Percentiles rank a stretch among this genome's conserved stretches.
Conservation (phyloP, 1,284 basidiomycete species). For the Chiua sp. region DNA sequence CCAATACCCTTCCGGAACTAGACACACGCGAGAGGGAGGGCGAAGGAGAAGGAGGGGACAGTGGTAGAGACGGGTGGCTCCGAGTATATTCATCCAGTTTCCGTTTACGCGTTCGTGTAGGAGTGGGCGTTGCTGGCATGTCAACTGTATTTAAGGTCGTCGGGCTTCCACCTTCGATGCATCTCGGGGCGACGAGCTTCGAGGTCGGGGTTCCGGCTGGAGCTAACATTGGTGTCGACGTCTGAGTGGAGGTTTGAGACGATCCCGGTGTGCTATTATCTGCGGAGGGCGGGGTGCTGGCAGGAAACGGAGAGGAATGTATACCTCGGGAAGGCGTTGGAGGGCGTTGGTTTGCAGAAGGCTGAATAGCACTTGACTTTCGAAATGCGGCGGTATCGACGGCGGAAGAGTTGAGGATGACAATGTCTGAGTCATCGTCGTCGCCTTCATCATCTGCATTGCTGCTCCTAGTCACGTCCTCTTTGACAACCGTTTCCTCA, state of each 20-base stretch:
- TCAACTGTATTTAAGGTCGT: not conserved
- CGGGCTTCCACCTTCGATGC: not conserved
- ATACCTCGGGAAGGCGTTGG: slow-evolving; percentile 6
- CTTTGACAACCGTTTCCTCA: not conserved
- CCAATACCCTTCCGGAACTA: slow-evolving; percentile 1
- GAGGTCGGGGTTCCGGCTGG: slow-evolving; percentile 8
- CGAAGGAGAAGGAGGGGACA: slow-evolving; percentile 22
- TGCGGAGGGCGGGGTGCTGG: slow-evolving; percentile 18
- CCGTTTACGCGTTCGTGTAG: slow-evolving; percentile 24
- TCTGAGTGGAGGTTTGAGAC: slow-evolving; percentile 11
- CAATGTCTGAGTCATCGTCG: slow-evolving; percentile 33
- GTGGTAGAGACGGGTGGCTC: slow-evolving; percentile 5
- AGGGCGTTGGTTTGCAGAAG: slow-evolving; percentile 5
- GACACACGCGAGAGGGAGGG: slow-evolving; percentile 14
- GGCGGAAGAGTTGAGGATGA: slow-evolving; percentile 35
- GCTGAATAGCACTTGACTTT: slow-evolving; percentile 15
- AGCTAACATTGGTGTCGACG: not conserved
- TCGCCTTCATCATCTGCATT: slow-evolving; percentile 6
- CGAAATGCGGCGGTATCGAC: slow-evolving; percentile 32
- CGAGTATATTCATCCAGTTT: slow-evolving; percentile 27
- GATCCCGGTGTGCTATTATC: slow-evolving; percentile 9
- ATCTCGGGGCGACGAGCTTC: not conserved
- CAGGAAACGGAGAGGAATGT: slow-evolving; percentile 21
- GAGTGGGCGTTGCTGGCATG: slow-evolving; percentile 21
- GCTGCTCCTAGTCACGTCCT: not conserved